phyloP scores from a whole-genome alignment of 768 basidiomycete genomes.

The Suillus ampliporus region DNA sequence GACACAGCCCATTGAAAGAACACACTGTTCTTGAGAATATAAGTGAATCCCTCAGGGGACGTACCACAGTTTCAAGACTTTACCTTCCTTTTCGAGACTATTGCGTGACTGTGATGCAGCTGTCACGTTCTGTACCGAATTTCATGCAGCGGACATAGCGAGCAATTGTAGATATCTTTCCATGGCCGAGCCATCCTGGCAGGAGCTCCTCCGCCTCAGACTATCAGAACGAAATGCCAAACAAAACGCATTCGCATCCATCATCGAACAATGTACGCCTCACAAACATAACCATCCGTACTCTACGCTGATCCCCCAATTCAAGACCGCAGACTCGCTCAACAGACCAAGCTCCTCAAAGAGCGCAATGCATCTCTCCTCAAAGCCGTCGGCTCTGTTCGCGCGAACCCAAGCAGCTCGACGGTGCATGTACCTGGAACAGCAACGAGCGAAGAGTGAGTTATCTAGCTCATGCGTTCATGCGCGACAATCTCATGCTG shows the following conservation, averaged over 20 bases:
- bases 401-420: slow-evolving; percentile 63
- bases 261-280: slow-evolving; percentile 87
- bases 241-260: slow-evolving; percentile 78
- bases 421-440: slow-evolving; percentile 65
- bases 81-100: not conserved
- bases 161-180: not conserved
- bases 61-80: not conserved
- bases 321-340: slow-evolving; percentile 88
- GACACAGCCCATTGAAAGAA: too few species aligned
- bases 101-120: not conserved
- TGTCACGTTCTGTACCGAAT: slow-evolving; percentile 3
- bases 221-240: slow-evolving; percentile 84
- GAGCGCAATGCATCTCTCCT: slow-evolving; percentile 91
- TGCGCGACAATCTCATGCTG: slow-evolving; percentile 1
- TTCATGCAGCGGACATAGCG: not conserved
- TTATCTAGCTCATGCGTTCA: slow-evolving; percentile 1
- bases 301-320: slow-evolving; percentile 18
- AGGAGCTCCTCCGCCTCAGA: slow-evolving; percentile 78
- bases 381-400: slow-evolving; percentile 79
- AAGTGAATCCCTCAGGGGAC: not conserved
- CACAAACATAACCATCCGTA: slow-evolving; percentile 11
- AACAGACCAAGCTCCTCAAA: slow-evolving; percentile 90
- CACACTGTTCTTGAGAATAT: not conserved
- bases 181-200: slow-evolving; percentile 88
- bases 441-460: slow-evolving; percentile 72